A percentile compares a stretch with the other conserved stretches of the same genome.
phyloP scores from a whole-genome alignment of 225 moss, liverwort and hornwort genomes.

The Asterella californica region DNA sequence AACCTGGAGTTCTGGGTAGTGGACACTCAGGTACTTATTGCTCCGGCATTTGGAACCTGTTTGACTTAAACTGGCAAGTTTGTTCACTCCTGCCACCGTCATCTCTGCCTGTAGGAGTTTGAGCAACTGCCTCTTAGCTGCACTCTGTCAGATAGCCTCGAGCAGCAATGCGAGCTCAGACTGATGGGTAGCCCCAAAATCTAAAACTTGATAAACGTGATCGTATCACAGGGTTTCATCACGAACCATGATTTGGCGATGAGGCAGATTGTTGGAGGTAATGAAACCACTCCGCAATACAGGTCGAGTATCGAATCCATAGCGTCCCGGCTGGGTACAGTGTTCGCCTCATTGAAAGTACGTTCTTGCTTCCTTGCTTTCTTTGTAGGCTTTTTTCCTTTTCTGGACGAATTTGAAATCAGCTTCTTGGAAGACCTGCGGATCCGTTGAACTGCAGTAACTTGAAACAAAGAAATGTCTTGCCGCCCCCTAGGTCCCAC shows the following conservation, averaged over 20 bases:
- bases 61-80: not conserved
- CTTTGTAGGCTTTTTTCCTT: not conserved
- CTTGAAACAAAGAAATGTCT: no score
- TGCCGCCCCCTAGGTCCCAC: no score
- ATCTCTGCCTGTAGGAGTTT: not conserved
- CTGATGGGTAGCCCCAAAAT: not conserved
- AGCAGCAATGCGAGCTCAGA: not conserved
- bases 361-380: not conserved
- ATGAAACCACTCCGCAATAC: constrained; percentile 54
- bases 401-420: not conserved
- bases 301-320: constrained; percentile 62
- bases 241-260: constrained; percentile 85
- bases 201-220: not conserved
- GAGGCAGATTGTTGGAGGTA: constrained; percentile 67
- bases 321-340: constrained; percentile 72
- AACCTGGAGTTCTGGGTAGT: constrained; percentile 91
- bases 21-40: constrained; percentile 67
- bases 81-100: not conserved
- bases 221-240: constrained; percentile 64
- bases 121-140: not conserved
- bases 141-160: not conserved
- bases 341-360: constrained; percentile 90
- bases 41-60: constrained; percentile 63
- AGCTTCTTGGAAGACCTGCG: no score
- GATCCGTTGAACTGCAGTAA: not conserved